Evolutionary conservation across 345 rosid genomes (phyloP), one percentile per base, ranked within the genome.

Genomic region (Schrenkiella parvula): DNA sequence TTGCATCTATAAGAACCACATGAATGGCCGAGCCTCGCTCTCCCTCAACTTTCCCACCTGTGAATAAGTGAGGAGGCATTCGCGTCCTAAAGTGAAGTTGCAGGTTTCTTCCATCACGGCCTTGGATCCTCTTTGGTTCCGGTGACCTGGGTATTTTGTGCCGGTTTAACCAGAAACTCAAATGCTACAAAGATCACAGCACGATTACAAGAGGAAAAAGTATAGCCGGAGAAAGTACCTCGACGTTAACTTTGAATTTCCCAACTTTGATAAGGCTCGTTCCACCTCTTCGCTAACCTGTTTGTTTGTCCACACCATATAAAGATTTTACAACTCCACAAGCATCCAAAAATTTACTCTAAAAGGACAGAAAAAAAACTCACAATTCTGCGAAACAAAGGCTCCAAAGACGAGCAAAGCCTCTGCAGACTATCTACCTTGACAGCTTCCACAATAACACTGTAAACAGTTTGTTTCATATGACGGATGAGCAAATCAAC

Each of bases 251-350:
- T 66, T 70, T 46, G 88, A 79, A 73, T 79, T 81, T 50, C 86
- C 89, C 79, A 93, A 59, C 78, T 84, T 89, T 37, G 92, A 80
- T 70, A 93, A 79, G 55, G 97, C 97, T 35, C 93, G 88, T 77
- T 90, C 98, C 50, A 93, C 87, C 73, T 93, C 98, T 85, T 93
- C 98, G 5, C 97, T 93, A 62, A 93, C 98, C 95, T 93, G 81
- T 79, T 46, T 2, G 43, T 26, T 71, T 60, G 15, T 43, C 38
- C 74, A 68, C 65, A 43, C 42, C 71, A 46, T 13, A 44, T 11
- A 41, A 42, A 28, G 19, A n/a, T n/a, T 55, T 63, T 21, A 69
- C 31, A 63, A 37, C 52, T 63, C 37, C 65, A 15, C 29, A 44
- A 28, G 5, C 29, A 55, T 44, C 29, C 46, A 54, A 15, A n/a